These are phyloP conservation scores for Fragilariopsis cylindrus DNA, from an alignment of 108 stramenopile species.

Conservation along the genomic window DNA sequence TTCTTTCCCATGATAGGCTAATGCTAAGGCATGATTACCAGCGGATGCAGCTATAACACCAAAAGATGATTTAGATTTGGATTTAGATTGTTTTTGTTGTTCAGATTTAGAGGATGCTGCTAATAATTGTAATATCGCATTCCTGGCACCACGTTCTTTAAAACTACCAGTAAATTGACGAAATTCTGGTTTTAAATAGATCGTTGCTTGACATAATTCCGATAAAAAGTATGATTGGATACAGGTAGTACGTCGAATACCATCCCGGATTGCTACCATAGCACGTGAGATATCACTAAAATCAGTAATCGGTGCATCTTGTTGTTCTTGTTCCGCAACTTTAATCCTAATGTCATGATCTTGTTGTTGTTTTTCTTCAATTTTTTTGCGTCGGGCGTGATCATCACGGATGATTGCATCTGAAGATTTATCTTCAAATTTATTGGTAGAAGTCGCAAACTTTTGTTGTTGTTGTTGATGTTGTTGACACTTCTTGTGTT, in stretches of 20 bases:
- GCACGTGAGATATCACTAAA: conserved; percentile 85
- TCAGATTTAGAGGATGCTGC: neutral
- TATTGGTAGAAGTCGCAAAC: too few relatives aligned
- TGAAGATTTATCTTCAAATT: too few relatives aligned
- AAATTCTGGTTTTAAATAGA: conserved; percentile 85
- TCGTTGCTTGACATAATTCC: conserved; percentile 78
- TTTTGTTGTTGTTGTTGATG: too few relatives aligned
- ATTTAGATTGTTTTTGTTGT: conserved; percentile 37
- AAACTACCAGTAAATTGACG: conserved; percentile 94
- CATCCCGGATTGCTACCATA: conserved; percentile 72
- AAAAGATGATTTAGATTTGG: conserved; percentile 31
- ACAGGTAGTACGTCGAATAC: conserved; percentile 69
- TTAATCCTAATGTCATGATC: too few relatives aligned
- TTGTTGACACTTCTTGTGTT: too few relatives aligned
- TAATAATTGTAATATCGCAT: conserved; percentile 82
- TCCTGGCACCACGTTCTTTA: conserved; percentile 97
- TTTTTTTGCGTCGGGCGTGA: too few relatives aligned
- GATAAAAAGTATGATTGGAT: conserved; percentile 70
- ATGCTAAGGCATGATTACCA: conserved; percentile 91
- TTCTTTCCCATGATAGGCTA: conserved; percentile 92
- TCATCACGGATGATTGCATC: too few relatives aligned
- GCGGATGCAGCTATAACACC: conserved; percentile 95
- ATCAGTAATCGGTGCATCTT: neutral
- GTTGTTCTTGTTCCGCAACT: neutral
- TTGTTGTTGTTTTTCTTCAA: too few relatives aligned